These are phyloP conservation scores for Chondrus crispus DNA, from an alignment of 23 red algal genomes.

Conservation along the genomic window DNA sequence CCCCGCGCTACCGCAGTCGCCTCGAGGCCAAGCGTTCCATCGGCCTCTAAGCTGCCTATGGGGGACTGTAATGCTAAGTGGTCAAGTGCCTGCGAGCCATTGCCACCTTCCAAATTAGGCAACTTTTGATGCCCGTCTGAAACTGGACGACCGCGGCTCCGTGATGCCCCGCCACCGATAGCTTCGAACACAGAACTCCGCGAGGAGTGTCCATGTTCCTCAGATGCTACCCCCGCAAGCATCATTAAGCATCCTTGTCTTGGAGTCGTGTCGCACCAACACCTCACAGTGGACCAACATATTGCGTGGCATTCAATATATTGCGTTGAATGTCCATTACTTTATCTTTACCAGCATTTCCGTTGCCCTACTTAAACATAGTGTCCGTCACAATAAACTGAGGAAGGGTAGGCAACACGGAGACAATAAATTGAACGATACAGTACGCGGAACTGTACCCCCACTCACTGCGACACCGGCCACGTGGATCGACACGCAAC, in stretches of 20 bases:
- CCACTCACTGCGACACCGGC: background rate
- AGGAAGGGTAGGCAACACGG: background rate
- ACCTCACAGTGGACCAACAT: background rate
- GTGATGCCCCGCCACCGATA: too few relatives aligned
- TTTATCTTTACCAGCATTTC: background rate
- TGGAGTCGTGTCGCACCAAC: too few relatives aligned
- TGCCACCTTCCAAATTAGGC: background rate
- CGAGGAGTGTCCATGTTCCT: too few relatives aligned
- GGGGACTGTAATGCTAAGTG: background rate
- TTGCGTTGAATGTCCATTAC: background rate
- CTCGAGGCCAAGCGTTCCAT: background rate
- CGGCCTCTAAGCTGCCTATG: background rate
- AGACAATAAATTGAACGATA: background rate
- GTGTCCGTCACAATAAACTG: background rate
- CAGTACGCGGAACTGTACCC: background rate
- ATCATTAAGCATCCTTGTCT: too few relatives aligned
- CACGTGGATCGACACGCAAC: background rate
- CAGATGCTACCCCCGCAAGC: too few relatives aligned
- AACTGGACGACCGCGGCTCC: too few relatives aligned
- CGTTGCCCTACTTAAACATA: background rate
- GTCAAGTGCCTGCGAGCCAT: background rate
- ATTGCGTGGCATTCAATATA: background rate
- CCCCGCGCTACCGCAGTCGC: background rate
- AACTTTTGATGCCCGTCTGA: too few relatives aligned
- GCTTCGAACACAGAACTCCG: too few relatives aligned